Evolutionary conservation across 208 protist species (phyloP), one percentile per base, ranked within the genome.

Genomic region (Leishmania guyanensis): DNA sequence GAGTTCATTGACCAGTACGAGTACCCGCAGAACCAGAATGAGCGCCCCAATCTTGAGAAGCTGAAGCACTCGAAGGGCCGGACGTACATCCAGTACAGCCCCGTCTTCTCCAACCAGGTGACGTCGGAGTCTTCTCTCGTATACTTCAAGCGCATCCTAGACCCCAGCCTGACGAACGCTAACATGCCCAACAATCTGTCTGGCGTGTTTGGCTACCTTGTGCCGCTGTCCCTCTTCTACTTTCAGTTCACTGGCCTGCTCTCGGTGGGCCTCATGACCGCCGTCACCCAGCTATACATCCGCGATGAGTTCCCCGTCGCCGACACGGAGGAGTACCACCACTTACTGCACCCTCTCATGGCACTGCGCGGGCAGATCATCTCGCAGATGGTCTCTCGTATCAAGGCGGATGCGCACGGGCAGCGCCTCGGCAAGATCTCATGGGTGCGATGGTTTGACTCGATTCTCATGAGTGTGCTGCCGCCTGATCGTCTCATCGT

Each of bases 371-470:
- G 88, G 39, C 94, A 97, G 83, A 91, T 90, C 46, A 88, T 94
- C 78, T 92, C 83, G 64, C 94, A 97, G 83, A 80, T 97, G 53
- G 81, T 90, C 22, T 82, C 75, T 36, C 89, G 91, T 71, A 90
- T 97, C 64, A 79, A 84, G 36, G 77, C 82, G 36, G 78, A 87
- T 26, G 77, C 74, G 68, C 84, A 90, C 69, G 75, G 81, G 29
- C 78, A 84, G 54, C 85, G 84, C 20, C 56, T 93, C 2, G 87
- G 90, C 73, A 86, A 84, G 66, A 79, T 97, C 17, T 94, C 90
- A 75, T 97, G 92, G 92, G 90, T 96, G 62, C 92, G 94, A 20
- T 97, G 94, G 93, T 96, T 90, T 78, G 74, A 91, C 69, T 86
- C 86, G 36, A 87, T 95, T 64, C 86, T 95, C 60, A 75, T 89